Conservation (phyloP, 352 stramenopile species). For the Phytophthora megakarya region DNA sequence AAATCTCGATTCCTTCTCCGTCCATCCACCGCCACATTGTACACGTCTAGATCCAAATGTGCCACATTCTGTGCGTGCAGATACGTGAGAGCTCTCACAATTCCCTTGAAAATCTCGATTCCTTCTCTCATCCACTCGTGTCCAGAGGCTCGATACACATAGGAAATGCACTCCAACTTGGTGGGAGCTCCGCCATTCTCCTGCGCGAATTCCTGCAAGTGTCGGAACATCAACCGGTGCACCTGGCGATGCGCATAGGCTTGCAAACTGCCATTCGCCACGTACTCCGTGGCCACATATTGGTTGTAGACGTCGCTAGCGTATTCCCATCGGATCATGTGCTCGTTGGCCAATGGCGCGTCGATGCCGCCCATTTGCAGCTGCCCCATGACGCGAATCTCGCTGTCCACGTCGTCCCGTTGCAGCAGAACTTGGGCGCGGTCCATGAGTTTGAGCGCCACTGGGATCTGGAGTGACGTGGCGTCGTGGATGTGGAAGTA, state of each 20-base stretch:
- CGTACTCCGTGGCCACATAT: slow-evolving; percentile 84
- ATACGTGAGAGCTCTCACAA: slow-evolving; percentile 77
- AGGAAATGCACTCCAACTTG: slow-evolving; percentile 81
- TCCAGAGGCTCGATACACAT: slow-evolving; percentile 72
- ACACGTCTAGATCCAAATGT: slow-evolving; percentile 85
- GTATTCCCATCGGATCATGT: slow-evolving; percentile 85
- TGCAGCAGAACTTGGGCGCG: slow-evolving; percentile 67
- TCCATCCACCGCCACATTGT: slow-evolving; percentile 83
- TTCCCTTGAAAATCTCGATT: slow-evolving; percentile 66
- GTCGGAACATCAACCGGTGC: slow-evolving; percentile 65
- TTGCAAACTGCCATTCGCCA: slow-evolving; percentile 80
- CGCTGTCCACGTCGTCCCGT: slow-evolving; percentile 80
- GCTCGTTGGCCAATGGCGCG: slow-evolving; percentile 62
- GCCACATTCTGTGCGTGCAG: slow-evolving; percentile 78
- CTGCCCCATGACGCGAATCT: slow-evolving; percentile 81
- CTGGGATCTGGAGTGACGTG: slow-evolving; percentile 53
- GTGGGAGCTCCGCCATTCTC: slow-evolving; percentile 61
- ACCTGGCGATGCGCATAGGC: slow-evolving; percentile 76
- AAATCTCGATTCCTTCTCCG: slow-evolving; percentile 65
- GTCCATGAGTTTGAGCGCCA: slow-evolving; percentile 88
- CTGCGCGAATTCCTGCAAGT: slow-evolving; percentile 72
- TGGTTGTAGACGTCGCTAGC: slow-evolving; percentile 71
- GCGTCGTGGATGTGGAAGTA: slow-evolving; percentile 67
- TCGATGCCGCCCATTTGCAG: slow-evolving; percentile 80
- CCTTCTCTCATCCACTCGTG: slow-evolving; percentile 83